phyloP scores from a whole-genome alignment of 2,329 filamentous ascomycete species.

The Chrysosporium queenslandicum region DNA sequence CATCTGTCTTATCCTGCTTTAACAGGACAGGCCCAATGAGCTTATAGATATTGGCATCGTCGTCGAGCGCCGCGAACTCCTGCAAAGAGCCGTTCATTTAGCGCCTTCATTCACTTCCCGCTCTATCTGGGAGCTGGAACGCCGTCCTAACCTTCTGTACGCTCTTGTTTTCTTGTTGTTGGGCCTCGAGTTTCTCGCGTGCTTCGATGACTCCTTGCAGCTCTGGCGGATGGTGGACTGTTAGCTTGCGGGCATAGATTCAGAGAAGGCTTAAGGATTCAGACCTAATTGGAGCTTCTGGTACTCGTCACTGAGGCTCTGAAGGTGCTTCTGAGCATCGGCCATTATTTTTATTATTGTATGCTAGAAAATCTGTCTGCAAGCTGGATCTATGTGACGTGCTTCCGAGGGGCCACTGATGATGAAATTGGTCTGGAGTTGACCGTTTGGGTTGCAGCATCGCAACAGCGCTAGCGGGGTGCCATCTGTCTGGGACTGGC shows the following conservation, averaged over 20 bases:
- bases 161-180: slow-evolving; percentile 82
- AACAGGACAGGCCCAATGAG: slow-evolving; percentile 82
- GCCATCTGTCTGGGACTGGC: background rate
- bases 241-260: background rate
- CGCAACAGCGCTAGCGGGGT: slow-evolving; percentile 16
- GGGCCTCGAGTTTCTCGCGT: slow-evolving; percentile 80
- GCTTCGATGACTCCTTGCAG: slow-evolving; percentile 65
- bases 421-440: background rate
- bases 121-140: background rate
- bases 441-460: background rate
- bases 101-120: too few relatives aligned
- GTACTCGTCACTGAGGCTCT: slow-evolving; percentile 76
- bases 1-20: slow-evolving; percentile 89
- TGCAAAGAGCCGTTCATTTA: slow-evolving; percentile 28
- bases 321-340: slow-evolving; percentile 64
- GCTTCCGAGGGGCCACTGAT: background rate
- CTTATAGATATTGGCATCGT: slow-evolving; percentile 89
- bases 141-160: slow-evolving; percentile 59
- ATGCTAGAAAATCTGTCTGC: background rate
- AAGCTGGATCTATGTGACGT: background rate
- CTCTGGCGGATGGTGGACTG: slow-evolving; percentile 45
- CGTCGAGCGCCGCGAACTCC: slow-evolving; percentile 72
- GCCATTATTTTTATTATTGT: slow-evolving; percentile 44
- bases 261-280: slow-evolving; percentile 13
- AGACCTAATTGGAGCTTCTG: slow-evolving; percentile 74